Evolutionary conservation across 192 early-diverging fungal genomes (phyloP), one percentile per base, ranked within the genome.

Genomic region (Endogone sp.): DNA sequence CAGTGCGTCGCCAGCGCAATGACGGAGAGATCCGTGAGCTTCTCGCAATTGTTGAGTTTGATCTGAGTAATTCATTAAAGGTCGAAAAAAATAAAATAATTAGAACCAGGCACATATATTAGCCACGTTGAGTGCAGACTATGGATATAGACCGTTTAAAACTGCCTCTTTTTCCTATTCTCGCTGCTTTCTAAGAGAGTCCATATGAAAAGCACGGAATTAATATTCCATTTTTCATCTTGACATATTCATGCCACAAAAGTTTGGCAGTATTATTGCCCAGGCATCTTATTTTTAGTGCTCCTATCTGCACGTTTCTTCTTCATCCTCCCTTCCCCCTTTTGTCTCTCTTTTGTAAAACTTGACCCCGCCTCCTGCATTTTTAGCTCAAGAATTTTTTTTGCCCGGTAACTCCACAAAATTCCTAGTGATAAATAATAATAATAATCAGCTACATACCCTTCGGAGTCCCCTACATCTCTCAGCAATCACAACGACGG

Each of bases 1-100:
- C 85, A 87, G 62, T 82, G 60, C 11, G 58, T 63, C 23, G 82
- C 82, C n/a, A 87, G 76, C 23, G 79, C 67, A 24, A 83, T 37
- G 10, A 81, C 73, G 29, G 82, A 80, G 24, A 66, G 60, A 24
- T 85, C 81, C 26, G 83, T 85, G 49, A 87, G 59, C 20, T 77
- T 72, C 3, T 68, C 66, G 65, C 83, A 87, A 60, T 79, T 76
- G 66, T 74, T 85, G 24, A 87, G 69, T 66, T 85, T 87, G 60
- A 87, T 85, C 85, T 87, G 70, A 13, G 27, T 37, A 32, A 67
- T 31, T n/a, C n/a, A n/a, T n/a, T 60, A 27, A 58, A 56, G 55
- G 32, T 13, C 11, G 24, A 62, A 60, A 56, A 56, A 65, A 57
- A n/a, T n/a, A n/a, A n/a, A n/a, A 37, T 22, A 28, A 21, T 11